Evolutionary conservation across 2,329 filamentous ascomycete species (phyloP).

Genomic region (Gnomoniopsis sp.): DNA sequence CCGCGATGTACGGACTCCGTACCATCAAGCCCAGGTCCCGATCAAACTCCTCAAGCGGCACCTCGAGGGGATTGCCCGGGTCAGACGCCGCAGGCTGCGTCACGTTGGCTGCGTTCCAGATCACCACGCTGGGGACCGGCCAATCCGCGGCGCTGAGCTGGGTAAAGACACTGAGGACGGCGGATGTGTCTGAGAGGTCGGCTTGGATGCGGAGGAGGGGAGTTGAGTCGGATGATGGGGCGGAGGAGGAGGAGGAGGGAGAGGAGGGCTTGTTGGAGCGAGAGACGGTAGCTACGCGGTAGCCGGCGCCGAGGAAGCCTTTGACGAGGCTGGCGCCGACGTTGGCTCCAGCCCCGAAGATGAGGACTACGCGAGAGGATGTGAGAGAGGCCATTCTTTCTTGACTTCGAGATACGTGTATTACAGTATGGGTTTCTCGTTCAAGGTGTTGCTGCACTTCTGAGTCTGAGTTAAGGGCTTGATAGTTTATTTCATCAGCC

Average conservation of each 20-base stretch:
- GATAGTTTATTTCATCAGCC: not conserved
- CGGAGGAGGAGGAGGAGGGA: no score
- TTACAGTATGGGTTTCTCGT: not conserved
- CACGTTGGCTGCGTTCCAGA: constrained; percentile 16
- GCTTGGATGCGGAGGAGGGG: constrained; percentile 13
- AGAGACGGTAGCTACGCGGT: constrained; percentile 17
- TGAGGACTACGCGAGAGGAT: constrained; percentile 10
- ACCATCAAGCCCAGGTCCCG: constrained; percentile 12
- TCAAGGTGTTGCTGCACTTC: not conserved
- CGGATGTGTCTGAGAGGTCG: constrained; percentile 10
- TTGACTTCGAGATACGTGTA: not conserved
- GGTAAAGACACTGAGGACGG: constrained; percentile 2
- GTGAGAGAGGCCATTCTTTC: not conserved
- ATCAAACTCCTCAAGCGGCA: constrained; percentile 4
- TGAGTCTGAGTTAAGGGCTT: not conserved
- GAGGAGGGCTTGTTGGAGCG: constrained; percentile 9
- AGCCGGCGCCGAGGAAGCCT: constrained; percentile 16
- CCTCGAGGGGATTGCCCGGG: constrained; percentile 11
- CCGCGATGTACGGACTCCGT: constrained; percentile 12
- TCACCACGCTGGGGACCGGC: constrained; percentile 12
- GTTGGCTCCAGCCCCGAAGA: constrained; percentile 18
- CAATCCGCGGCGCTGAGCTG: not conserved
- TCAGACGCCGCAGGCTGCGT: constrained; percentile 3
- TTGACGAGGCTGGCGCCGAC: constrained; percentile 14
- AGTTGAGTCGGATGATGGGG: not conserved